Percentiles rank a stretch among this genome's conserved stretches.
Conservation (phyloP, 129 eudicot genomes). For the Ambrosia artemisiifolia region DNA sequence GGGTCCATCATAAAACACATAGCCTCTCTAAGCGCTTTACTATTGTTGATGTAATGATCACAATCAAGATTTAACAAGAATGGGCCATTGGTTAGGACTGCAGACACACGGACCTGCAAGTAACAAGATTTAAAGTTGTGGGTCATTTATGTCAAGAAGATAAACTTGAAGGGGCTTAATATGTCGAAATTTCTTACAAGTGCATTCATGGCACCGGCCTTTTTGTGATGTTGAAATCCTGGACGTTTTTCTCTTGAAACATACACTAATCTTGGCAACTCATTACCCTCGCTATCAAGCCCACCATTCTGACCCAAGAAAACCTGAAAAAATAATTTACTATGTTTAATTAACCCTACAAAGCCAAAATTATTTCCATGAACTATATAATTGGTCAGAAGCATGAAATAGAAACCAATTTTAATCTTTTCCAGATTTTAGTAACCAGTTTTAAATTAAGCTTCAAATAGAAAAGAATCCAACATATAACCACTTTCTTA, state of each 20-base stretch:
- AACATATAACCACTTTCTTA: background rate
- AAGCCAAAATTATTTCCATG: background rate
- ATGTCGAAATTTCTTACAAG: conserved; percentile 51
- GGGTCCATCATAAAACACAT: conserved; percentile 99
- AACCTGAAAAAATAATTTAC: conserved; percentile 44
- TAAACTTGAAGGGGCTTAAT: background rate
- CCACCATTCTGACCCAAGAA: conserved; percentile 98
- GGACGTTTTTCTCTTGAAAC: conserved; percentile 99
- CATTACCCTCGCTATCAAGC: conserved; percentile 93
- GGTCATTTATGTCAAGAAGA: background rate
- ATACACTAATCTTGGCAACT: conserved; percentile 86
- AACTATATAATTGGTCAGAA: background rate
- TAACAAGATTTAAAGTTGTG: conserved; percentile 15
- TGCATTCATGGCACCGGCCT: conserved; percentile 99
- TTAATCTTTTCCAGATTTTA: background rate
- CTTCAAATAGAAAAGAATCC: background rate
- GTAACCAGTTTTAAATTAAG: background rate
- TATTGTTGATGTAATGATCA: conserved; percentile 98
- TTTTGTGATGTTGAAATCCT: conserved; percentile 96
- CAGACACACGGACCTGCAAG: conserved; percentile 96
- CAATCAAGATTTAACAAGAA: conserved; percentile 99
- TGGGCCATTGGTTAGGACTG: conserved; percentile 99
- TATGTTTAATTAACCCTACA: background rate
- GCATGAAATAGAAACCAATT: background rate
- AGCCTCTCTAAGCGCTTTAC: conserved; percentile 97